Conservation (phyloP, 306 rosid species). For the Betula pendula region DNA sequence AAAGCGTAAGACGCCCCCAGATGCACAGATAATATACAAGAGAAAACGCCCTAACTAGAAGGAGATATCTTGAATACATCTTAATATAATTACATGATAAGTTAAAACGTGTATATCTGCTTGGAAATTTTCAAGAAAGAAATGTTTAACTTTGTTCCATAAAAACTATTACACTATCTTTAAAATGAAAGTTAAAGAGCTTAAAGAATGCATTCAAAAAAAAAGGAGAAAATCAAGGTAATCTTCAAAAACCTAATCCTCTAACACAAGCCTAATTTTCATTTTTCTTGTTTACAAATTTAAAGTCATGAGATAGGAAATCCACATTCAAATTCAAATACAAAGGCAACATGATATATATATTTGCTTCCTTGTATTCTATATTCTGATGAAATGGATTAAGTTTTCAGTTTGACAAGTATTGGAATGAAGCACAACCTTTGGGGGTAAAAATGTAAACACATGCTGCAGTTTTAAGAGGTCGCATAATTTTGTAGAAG, state of each 20-base stretch:
- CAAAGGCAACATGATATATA: background rate
- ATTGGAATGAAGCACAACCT: background rate
- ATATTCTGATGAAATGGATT: background rate
- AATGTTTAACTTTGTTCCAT: background rate
- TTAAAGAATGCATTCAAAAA: background rate
- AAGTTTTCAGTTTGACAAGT: background rate
- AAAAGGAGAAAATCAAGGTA: background rate
- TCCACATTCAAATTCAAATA: background rate
- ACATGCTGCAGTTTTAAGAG: background rate
- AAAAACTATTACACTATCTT: background rate
- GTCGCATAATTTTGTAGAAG: background rate
- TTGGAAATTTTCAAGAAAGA: background rate
- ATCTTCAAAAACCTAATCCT: background rate
- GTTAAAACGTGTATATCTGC: background rate
- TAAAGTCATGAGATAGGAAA: background rate
- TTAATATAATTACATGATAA: background rate
- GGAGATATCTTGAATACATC: background rate
- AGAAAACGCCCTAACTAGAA: no score
- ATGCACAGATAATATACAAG: no score
- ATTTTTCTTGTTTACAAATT: background rate
- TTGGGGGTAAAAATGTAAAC: background rate
- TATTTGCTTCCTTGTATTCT: background rate
- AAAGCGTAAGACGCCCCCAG: no score
- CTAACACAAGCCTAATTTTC: background rate
- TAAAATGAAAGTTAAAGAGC: background rate